Percentiles rank a stretch among this genome's conserved stretches.
These are phyloP conservation scores for Gossypium schwendimanii DNA, from an alignment of 441 rosid genomes.

Conservation along the genomic window DNA sequence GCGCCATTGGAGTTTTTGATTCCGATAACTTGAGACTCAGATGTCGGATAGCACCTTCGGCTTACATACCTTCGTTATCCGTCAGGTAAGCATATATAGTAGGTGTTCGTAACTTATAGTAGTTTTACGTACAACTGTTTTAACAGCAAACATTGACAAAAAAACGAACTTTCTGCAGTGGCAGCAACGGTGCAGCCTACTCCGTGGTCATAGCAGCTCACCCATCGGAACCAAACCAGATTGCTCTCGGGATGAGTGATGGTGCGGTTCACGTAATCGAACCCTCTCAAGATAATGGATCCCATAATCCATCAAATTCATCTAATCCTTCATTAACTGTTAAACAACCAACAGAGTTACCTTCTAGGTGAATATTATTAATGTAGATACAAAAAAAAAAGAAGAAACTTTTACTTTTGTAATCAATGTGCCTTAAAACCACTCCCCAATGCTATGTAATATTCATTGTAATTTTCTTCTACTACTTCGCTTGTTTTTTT, in stretches of 20 bases:
- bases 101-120: neutral
- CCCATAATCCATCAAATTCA: conserved; percentile 36
- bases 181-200: conserved; percentile 20
- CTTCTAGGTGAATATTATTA: conserved; percentile 31
- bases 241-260: conserved; percentile 52
- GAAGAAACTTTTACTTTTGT: neutral
- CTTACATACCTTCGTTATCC: conserved; percentile 34
- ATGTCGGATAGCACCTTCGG: conserved; percentile 49
- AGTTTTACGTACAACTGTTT: neutral
- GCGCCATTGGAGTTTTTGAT: conserved; percentile 55
- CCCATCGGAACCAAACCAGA: conserved; percentile 49
- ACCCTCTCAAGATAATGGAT: conserved; percentile 45
- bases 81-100: conserved; percentile 21
- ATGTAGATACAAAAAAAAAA: conserved; percentile 5
- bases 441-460: neutral
- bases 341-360: conserved; percentile 37
- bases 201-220: conserved; percentile 47
- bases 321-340: conserved; percentile 42
- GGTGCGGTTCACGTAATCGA: conserved; percentile 45
- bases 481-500: neutral
- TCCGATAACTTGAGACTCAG: conserved; percentile 36
- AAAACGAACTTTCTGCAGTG: conserved; percentile 4
- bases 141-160: neutral
- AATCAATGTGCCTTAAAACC: neutral
- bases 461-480: neutral